phyloP scores from a whole-genome alignment of 2,329 filamentous ascomycete genomes.

The Phialophora chinensis region DNA sequence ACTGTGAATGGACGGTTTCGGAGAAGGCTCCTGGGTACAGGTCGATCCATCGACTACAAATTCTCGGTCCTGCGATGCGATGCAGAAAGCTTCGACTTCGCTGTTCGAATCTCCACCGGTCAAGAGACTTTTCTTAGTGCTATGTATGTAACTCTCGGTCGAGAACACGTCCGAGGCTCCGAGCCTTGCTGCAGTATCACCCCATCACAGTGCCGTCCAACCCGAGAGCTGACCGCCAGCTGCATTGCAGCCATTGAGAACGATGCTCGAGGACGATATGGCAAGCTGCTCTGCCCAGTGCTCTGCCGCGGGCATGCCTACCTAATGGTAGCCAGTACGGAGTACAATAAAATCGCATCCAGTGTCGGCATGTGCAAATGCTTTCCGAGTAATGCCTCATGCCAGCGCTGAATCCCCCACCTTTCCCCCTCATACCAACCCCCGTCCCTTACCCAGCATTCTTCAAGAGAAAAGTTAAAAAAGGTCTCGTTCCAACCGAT shows the following conservation, averaged over 20 bases:
- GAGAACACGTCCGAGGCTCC: slow-evolving; percentile 17
- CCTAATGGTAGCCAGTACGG: no score
- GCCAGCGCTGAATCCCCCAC: neutral
- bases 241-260: neutral
- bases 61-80: neutral
- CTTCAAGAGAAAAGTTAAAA: neutral
- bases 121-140: neutral
- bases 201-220: slow-evolving; percentile 7
- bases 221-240: slow-evolving; percentile 6
- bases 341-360: neutral
- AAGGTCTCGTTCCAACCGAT: neutral
- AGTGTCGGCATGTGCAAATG: neutral
- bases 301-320: no score
- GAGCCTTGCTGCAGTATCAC: slow-evolving; percentile 9
- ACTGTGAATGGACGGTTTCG: neutral
- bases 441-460: neutral
- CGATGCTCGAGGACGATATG: no score
- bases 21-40: neutral
- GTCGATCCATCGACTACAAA: neutral
- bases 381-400: no score
- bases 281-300: no score
- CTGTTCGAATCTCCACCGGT: neutral
- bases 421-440: slow-evolving; percentile 1
- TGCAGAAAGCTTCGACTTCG: neutral
- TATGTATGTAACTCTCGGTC: slow-evolving; percentile 11